These are phyloP conservation scores for Coelastrella sp. DNA, from an alignment of 139 green algal species.

Conservation along the genomic window DNA sequence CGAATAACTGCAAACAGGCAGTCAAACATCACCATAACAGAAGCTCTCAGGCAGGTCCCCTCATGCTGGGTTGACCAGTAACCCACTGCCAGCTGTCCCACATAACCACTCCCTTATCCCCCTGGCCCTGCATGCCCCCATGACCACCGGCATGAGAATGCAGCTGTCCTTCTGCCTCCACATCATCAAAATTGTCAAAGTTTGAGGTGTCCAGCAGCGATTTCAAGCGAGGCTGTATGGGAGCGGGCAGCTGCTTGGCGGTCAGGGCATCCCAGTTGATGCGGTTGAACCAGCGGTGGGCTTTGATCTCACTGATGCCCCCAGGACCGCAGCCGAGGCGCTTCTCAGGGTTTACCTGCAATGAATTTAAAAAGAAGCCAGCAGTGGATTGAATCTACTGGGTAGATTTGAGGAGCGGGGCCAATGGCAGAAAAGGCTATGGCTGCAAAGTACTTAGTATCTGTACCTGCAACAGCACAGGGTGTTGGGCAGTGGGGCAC, in stretches of 20 bases:
- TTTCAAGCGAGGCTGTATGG: constrained; percentile 64
- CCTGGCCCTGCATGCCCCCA: not conserved
- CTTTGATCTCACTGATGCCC: constrained; percentile 74
- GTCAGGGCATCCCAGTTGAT: constrained; percentile 77
- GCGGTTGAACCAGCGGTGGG: constrained; percentile 75
- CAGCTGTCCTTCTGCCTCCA: constrained; percentile 50
- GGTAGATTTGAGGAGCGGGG: too few species aligned
- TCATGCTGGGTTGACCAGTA: not conserved
- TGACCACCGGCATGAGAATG: not conserved
- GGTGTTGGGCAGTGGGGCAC: too few species aligned
- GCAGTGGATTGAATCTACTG: not conserved
- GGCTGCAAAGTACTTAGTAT: too few species aligned
- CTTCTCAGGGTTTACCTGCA: constrained; percentile 77
- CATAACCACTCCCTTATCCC: not conserved
- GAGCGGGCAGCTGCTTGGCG: constrained; percentile 60
- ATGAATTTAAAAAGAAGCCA: not conserved
- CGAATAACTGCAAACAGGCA: too few species aligned
- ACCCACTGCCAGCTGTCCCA: constrained; percentile 27
- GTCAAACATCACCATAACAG: too few species aligned
- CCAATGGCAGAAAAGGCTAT: too few species aligned
- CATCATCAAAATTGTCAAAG: constrained; percentile 80
- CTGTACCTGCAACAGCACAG: too few species aligned
- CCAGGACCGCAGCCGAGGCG: constrained; percentile 67
- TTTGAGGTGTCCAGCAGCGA: constrained; percentile 79
- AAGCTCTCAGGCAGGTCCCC: too few species aligned